Conservation (phyloP, 805 yeast species). For the Scheffersomyces amazonensis region DNA sequence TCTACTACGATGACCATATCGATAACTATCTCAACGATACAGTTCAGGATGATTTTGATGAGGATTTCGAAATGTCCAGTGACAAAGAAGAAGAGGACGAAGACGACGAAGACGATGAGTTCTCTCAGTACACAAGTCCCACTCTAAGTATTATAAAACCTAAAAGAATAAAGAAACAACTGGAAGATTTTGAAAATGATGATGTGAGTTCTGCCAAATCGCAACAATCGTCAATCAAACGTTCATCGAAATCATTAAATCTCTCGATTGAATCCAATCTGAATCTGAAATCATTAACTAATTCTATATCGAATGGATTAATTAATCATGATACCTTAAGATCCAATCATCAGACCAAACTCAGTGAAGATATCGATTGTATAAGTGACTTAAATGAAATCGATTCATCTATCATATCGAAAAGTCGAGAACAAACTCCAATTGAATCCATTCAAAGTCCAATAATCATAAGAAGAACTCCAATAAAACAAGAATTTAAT, state of each 20-base stretch:
- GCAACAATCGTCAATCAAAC: conserved; percentile 25
- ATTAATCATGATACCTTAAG: conserved; percentile 2
- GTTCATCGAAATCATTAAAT: conserved; percentile 41
- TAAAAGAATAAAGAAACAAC: background rate
- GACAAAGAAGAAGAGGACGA: conserved; percentile 8
- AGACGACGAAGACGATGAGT: background rate
- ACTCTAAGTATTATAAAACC: background rate
- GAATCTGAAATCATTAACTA: conserved; percentile 6
- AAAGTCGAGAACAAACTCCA: conserved; percentile 10
- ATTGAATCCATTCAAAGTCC: conserved; percentile 10
- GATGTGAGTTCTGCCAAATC: background rate
- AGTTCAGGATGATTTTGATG: conserved; percentile 7
- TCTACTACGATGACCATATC: conserved; percentile 18
- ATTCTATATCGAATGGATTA: conserved; percentile 1
- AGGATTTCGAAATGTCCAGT: conserved; percentile 7
- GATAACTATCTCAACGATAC: conserved; percentile 18
- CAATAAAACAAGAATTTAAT: conserved; percentile 1
- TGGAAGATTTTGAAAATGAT: conserved; percentile 1
- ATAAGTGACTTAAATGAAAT: conserved; percentile 24
- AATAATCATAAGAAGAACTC: background rate
- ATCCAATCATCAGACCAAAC: background rate
- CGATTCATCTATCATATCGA: conserved; percentile 12
- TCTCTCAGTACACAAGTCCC: conserved; percentile 1
- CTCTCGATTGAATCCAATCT: conserved; percentile 32
- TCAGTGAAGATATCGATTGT: conserved; percentile 17